Evolutionary conservation across 108 stramenopile species (phyloP), one percentile per base, ranked within the genome.

Genomic region (Nannochloropsis granulata): DNA sequence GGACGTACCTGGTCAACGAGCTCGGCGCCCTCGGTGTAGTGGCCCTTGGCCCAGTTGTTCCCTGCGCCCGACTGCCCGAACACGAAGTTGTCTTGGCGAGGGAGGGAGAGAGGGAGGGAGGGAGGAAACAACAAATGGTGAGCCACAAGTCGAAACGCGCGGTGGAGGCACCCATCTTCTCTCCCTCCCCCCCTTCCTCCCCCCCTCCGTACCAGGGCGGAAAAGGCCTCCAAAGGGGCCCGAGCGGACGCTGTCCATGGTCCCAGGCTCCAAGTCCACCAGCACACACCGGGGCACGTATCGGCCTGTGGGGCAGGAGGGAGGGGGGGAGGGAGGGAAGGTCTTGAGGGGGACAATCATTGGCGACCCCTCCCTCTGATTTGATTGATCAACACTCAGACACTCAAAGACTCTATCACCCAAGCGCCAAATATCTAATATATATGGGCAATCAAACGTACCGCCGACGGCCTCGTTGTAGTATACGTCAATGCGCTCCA

Each of bases 21-120:
- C 91, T 95, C 94, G 78, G 94, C 96, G 25, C 95, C 96, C 91
- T 95, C 95, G 14, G 96, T 97, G 93, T 97, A 97, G 88, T 95
- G 95, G 84, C 96, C 96, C 93, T 95, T 95, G 88, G 96, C 94
- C 96, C 96, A 43, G 82, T 93, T 93, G 86, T 94, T 94, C 10
- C 92, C 92, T 16, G 92, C 93, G 10, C 92, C 94, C 43, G 92
- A 91, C 88, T 95, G 94, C 43, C 96, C 96, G 90, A 95, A 95
- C 78, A 97, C 94, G 85, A 95, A 95, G 94, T 97, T 95, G 56
- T 71, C 56, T 71, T 1, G 5, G 34, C 2, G 34, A 34, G 34
- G 34, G 34, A 34, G 34, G 34, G 34, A 34, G 34, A 5, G 34
- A 34, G 34, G 34, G 34, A 34, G 2, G 34, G 34, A 34, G 2